Base-by-base conservation (phyloP, 768 basidiomycete species). In the Polyporus arcularius region DNA sequence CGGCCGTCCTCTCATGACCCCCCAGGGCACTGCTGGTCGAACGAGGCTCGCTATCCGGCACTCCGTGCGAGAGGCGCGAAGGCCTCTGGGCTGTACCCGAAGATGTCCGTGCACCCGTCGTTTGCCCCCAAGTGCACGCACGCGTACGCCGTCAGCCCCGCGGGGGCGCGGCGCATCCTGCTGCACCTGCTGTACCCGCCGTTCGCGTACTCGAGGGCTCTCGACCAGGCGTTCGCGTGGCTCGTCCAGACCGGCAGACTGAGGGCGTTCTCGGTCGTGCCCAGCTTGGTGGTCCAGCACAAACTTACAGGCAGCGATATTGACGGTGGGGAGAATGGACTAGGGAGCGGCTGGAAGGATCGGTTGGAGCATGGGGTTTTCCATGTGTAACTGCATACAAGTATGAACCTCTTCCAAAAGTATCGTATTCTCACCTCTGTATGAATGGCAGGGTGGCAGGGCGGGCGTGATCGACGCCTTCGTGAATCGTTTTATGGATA, bases 11-110 rank as follows among this genome's bases (percentile, higher is more conserved):
- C 39, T 40, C 40, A 57, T 55, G 41, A 60, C 65, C 38, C 52
- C 52, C 32, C 35, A 91, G 90, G 90, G 7, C 87, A 92, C 65
- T 92, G 89, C 67, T 91, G 90, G 90, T 90, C 88, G 21, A 76
- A 90, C 60, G 89, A 92, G 72, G 73, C 82, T 1, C 70, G 68
- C 58, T 72, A 81, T 40, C 76, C 81, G 3, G 71, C 83, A 4
- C 59, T 80, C 18, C 52, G 28, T 49, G 48, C 21, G 12, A 4
- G 15, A 14, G 21, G 46, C 21, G 30, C 49, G 21, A 16, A 32
- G 11, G n/a, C 8, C 1, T 39, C 40, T 5, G 30, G 28, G 4
- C 32, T 10, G 42, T 18, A 30, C 47, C 48, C 18, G 49, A 39
- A 50, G 3, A 31, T 21, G 47, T 39, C 48, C 28, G 71, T 92